Percentiles rank a stretch among this genome's conserved stretches.
Conservation (phyloP, 371 early-diverging fungal species). For the Phascolomyces articulosus region DNA sequence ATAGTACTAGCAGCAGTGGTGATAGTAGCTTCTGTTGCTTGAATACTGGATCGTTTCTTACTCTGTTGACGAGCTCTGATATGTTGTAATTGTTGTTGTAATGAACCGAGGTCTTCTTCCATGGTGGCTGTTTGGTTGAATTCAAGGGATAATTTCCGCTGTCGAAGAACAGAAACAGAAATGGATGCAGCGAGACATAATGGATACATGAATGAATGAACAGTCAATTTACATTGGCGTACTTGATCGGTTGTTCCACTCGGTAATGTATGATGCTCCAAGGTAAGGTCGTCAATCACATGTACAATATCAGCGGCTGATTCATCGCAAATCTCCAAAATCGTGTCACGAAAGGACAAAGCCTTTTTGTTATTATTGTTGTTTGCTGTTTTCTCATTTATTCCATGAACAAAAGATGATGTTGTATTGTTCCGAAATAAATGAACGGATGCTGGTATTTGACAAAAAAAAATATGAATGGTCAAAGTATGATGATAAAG, state of each 20-base stretch:
- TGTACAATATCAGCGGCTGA: slow-evolving; percentile 21
- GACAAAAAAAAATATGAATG: slow-evolving; percentile 22
- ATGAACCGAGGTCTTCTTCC: no score
- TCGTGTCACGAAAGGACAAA: background rate
- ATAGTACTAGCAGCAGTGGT: background rate
- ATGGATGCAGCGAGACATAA: slow-evolving; percentile 14
- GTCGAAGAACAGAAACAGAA: background rate
- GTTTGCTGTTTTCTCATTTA: no score
- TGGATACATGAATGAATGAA: slow-evolving; percentile 13
- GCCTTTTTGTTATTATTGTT: background rate
- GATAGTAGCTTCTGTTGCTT: background rate
- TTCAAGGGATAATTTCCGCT: background rate
- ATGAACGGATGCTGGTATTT: slow-evolving; percentile 9
- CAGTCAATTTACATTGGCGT: background rate
- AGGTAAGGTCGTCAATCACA: slow-evolving; percentile 11
- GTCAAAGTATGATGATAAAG: slow-evolving; percentile 23
- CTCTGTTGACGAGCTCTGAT: background rate
- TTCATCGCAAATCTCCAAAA: slow-evolving; percentile 19
- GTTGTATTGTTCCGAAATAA: background rate
- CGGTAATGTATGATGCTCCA: slow-evolving; percentile 8
- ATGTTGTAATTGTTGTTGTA: background rate
- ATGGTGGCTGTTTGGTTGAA: no score
- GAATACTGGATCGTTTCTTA: background rate
- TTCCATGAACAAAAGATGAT: no score
- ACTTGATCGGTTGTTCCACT: background rate